Evolutionary conservation across 2,329 filamentous ascomycete species (phyloP).

Genomic region (Whalleya microplaca): DNA sequence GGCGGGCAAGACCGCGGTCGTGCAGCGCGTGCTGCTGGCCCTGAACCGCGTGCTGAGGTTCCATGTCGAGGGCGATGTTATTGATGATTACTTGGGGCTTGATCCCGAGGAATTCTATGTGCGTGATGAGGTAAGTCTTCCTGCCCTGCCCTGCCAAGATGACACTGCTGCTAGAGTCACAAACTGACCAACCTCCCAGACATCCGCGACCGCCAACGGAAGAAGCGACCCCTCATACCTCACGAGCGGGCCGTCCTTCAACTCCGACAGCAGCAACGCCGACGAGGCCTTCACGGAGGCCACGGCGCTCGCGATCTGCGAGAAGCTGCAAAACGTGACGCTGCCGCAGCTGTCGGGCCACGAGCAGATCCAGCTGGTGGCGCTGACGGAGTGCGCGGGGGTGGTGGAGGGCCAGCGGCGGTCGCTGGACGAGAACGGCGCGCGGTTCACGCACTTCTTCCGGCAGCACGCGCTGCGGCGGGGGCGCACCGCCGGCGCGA

Average conservation of each 20-base stretch:
- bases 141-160: slow-evolving; percentile 6
- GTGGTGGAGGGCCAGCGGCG: slow-evolving; percentile 84
- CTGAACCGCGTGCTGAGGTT: slow-evolving; percentile 81
- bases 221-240: slow-evolving; percentile 44
- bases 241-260: slow-evolving; percentile 40
- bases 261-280: too few species aligned
- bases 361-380: slow-evolving; percentile 83
- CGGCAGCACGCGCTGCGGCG: slow-evolving; percentile 76
- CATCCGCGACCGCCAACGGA: slow-evolving; percentile 16
- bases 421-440: slow-evolving; percentile 88
- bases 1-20: slow-evolving; percentile 72
- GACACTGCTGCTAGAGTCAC: not conserved
- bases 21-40: slow-evolving; percentile 72
- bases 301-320: slow-evolving; percentile 70
- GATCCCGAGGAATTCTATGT: slow-evolving; percentile 63
- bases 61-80: slow-evolving; percentile 75
- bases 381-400: slow-evolving; percentile 83
- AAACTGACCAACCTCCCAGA: slow-evolving; percentile 29
- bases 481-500: slow-evolving; percentile 64
- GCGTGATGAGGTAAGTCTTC: slow-evolving; percentile 39
- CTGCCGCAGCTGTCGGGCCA: slow-evolving; percentile 80
- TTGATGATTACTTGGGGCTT: slow-evolving; percentile 78
- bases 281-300: slow-evolving; percentile 71
- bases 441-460: slow-evolving; percentile 86
- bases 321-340: slow-evolving; percentile 74